phyloP scores from a whole-genome alignment of 805 yeast genomes.

The Yamadazyma insecticola region DNA sequence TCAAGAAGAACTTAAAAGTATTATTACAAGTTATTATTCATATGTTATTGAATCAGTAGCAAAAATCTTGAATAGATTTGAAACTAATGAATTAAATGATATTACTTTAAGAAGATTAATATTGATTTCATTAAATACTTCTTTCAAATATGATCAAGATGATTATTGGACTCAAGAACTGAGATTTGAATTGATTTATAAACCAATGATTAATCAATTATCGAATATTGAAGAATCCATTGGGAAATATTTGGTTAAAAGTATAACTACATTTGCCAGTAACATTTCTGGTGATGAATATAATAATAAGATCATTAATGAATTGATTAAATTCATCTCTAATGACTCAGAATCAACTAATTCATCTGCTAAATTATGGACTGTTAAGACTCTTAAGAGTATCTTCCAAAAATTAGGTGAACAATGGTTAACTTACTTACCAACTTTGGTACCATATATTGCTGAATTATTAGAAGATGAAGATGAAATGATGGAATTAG shows the following conservation, averaged over 20 bases:
- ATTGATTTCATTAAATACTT: constrained; percentile 66
- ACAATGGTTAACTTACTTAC: constrained; percentile 85
- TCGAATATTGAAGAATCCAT: constrained; percentile 62
- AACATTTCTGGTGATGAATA: constrained; percentile 65
- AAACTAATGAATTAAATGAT: constrained; percentile 31
- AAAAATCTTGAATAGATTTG: constrained; percentile 47
- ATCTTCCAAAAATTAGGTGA: constrained; percentile 92
- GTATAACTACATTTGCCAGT: constrained; percentile 69
- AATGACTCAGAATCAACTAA: constrained; percentile 53
- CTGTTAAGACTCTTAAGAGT: constrained; percentile 71
- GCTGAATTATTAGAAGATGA: constrained; percentile 96
- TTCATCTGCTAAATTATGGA: constrained; percentile 75
- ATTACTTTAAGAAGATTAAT: constrained; percentile 67
- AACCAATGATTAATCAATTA: constrained; percentile 63
- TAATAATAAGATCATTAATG: constrained; percentile 57
- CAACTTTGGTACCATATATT: constrained; percentile 91
- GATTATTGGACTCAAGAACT: constrained; percentile 92
- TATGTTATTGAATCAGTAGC: constrained; percentile 76
- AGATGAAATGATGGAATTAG: constrained; percentile 84
- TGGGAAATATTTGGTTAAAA: constrained; percentile 77
- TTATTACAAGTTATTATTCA: constrained; percentile 83
- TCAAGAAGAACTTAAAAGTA: constrained; percentile 79
- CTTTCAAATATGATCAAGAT: constrained; percentile 85
- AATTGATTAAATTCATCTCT: constrained; percentile 32
- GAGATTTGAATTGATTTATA: constrained; percentile 70